Conservation (phyloP, 257 asterid genomes). For the Linaria vulgaris region DNA sequence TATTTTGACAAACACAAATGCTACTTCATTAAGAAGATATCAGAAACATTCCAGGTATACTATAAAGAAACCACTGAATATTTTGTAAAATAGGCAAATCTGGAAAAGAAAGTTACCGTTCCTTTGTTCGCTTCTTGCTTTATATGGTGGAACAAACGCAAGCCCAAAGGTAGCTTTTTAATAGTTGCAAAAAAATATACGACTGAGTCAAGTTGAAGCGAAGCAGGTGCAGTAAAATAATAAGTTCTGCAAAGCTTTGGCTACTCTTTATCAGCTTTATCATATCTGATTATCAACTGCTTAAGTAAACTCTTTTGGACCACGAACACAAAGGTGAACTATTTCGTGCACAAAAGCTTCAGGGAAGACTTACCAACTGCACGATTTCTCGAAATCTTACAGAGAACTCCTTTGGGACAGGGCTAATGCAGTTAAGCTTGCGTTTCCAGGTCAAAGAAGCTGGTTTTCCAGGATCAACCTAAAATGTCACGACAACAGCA, state of each 20-base stretch:
- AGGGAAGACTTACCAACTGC: constrained; percentile 40
- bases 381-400: constrained; percentile 38
- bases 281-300: too few species aligned
- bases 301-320: too few species aligned
- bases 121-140: constrained; percentile 44
- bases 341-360: background rate
- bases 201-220: constrained; percentile 7
- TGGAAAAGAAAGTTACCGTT: constrained; percentile 29
- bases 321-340: too few species aligned
- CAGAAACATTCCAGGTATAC: background rate
- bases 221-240: too few species aligned
- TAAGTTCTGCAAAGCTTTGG: too few species aligned
- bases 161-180: constrained; percentile 45
- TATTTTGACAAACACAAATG: background rate
- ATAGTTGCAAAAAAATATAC: constrained; percentile 1
- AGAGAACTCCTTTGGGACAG: constrained; percentile 30
- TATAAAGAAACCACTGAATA: background rate
- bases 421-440: constrained; percentile 35
- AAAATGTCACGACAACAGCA: background rate
- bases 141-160: constrained; percentile 38
- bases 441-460: constrained; percentile 74
- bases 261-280: too few species aligned
- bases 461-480: constrained; percentile 50
- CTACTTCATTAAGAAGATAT: background rate
- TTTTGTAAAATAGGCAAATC: background rate